phyloP scores from a whole-genome alignment of 2,329 filamentous ascomycete species.

The Colletotrichum falcatum region DNA sequence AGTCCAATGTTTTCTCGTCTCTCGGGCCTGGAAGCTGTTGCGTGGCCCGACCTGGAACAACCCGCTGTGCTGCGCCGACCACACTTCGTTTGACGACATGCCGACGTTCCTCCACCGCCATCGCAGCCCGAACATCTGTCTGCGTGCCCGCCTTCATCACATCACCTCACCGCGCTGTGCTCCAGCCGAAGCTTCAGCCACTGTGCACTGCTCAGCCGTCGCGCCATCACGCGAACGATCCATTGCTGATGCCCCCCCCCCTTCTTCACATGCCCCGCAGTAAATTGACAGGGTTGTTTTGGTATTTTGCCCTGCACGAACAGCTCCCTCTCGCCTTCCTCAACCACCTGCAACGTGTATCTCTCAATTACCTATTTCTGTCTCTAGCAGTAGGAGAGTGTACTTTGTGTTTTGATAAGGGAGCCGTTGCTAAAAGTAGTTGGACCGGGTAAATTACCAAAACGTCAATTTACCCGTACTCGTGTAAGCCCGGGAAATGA shows the following conservation, averaged over 20 bases:
- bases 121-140: constrained; percentile 1
- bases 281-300: no score
- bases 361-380: no score
- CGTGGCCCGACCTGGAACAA: neutral
- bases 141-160: constrained; percentile 4
- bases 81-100: neutral
- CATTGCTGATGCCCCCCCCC: neutral
- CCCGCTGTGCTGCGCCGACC: neutral
- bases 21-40: neutral
- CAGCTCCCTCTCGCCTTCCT: no score
- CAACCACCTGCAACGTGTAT: no score
- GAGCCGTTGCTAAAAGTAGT: no score
- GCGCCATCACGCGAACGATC: neutral
- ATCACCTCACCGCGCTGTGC: constrained; percentile 1
- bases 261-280: no score
- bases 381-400: no score
- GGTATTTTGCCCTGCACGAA: no score
- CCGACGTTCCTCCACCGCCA: neutral
- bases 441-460: no score
- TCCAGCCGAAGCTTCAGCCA: constrained; percentile 2
- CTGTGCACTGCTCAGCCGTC: constrained; percentile 6
- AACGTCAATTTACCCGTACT: no score
- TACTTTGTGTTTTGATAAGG: no score
- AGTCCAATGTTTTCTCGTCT: neutral
- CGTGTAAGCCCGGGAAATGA: constrained; percentile 4